Base-by-base conservation (phyloP, 345 rosid species). In the Gossypium longicalyx region DNA sequence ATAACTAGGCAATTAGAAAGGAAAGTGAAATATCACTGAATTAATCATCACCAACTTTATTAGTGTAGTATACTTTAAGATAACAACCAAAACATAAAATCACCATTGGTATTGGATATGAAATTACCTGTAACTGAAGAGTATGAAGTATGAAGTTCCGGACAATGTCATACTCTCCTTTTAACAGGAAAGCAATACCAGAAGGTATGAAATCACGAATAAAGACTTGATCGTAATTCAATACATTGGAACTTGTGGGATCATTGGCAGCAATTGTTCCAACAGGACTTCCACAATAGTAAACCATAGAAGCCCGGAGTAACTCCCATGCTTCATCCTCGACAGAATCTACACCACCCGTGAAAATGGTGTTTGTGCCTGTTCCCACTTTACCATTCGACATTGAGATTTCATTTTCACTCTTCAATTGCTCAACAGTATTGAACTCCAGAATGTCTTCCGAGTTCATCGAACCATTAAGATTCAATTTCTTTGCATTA, bases 191-290 rank as follows among this genome's bases (percentile, higher is more conserved):
- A 64, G 88, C 88, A 47, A 86, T 71, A 60, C 86, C 86, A 71
- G 88, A 83, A 20, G 91, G 86, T 76, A 86, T 80, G 52, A 86
- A 86, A 66, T 86, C 86, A 63, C 88, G 82, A 76, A 86, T 86
- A 77, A 83, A 86, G 71, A 83, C 88, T 62, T 86, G 88, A 69
- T 83, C 88, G 10, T 85, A 87, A 78, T 90, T 90, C 81, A 88
- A 67, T 59, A 85, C 84, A 74, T 72, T 81, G 67, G 92, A 80
- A 79, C 79, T 75, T 9, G 89, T 87, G 68, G 97, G 94, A 79
- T 92, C 98, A 71, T 86, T 90, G 67, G 98, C 97, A 80, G 98
- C 97, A 81, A 94, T 85, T 1, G 97, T 94, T 82, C 98, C 98
- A 67, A 92, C 76, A 5, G 98, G 97, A 57, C 87, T 84, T 60